Evolutionary conservation across 495 filamentous ascomycete genomes (phyloP).

Genomic region (Hypoxylon crocopeplum): DNA sequence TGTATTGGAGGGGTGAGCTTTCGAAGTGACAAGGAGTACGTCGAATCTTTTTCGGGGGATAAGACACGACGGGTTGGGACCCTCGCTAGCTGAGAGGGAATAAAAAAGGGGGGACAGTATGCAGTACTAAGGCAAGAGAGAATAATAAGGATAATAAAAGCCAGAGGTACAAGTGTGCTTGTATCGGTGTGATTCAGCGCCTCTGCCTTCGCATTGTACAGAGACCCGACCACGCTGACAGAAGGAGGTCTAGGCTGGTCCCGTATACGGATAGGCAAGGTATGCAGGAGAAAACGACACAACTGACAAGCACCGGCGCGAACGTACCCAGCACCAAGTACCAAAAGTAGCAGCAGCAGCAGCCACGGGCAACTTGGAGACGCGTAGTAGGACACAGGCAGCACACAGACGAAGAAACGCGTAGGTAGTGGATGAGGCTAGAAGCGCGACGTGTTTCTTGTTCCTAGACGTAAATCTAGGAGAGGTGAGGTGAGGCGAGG

Average conservation of each 20-base stretch:
- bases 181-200: constrained; percentile 38
- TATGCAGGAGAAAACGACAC: not conserved
- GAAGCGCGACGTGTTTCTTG: constrained; percentile 5
- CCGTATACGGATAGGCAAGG: constrained; percentile 28
- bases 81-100: constrained; percentile 36
- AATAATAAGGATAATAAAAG: not conserved
- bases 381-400: constrained; percentile 1
- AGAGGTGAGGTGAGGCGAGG: not conserved
- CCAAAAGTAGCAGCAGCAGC: constrained; percentile 7
- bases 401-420: not conserved
- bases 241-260: constrained; percentile 23
- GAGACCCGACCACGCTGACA: constrained; percentile 22
- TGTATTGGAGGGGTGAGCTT: constrained; percentile 40
- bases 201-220: constrained; percentile 35
- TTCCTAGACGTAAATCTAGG: not conserved
- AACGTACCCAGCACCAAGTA: not conserved
- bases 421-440: constrained; percentile 3
- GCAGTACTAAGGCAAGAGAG: constrained; percentile 26
- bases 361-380: constrained; percentile 4
- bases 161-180: constrained; percentile 30
- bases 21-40: constrained; percentile 37
- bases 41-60: constrained; percentile 29
- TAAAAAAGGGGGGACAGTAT: constrained; percentile 19
- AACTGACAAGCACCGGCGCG: not conserved
- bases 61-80: constrained; percentile 18